A percentile compares a stretch with the other conserved stretches of the same genome.
These are phyloP conservation scores for Lecanicillium sp. DNA, from an alignment of 2,329 filamentous ascomycete species.

Conservation along the genomic window DNA sequence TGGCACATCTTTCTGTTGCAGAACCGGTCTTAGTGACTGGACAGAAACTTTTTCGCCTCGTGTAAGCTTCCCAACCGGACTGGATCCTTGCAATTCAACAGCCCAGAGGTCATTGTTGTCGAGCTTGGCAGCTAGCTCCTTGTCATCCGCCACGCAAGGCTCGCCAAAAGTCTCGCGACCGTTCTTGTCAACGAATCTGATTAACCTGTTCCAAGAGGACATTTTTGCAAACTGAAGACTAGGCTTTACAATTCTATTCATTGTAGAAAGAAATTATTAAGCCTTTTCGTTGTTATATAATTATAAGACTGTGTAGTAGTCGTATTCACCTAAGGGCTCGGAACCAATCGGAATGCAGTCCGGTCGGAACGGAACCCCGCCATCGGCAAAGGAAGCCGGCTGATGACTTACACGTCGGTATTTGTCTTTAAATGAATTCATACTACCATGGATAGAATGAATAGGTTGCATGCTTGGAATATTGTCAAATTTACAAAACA, in stretches of 20 bases:
- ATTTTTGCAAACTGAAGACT: constrained; percentile 7
- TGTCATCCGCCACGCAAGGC: constrained; percentile 16
- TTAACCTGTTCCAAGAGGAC: constrained; percentile 22
- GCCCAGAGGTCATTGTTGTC: constrained; percentile 20
- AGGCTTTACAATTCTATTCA: too few relatives aligned
- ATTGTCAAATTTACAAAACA: constrained; percentile 8
- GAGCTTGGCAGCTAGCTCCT: constrained; percentile 17
- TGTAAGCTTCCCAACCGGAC: constrained; percentile 14
- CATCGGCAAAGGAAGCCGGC: neutral
- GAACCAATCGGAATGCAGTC: constrained; percentile 13
- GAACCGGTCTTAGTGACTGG: constrained; percentile 20
- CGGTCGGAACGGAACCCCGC: constrained; percentile 13
- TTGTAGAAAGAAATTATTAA: too few relatives aligned
- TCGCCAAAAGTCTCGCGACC: constrained; percentile 26
- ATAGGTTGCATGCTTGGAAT: too few relatives aligned
- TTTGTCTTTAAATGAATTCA: neutral
- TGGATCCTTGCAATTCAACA: constrained; percentile 20
- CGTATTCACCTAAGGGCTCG: too few relatives aligned
- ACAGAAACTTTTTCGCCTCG: constrained; percentile 22
- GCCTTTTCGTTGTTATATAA: too few relatives aligned
- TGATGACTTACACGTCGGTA: neutral
- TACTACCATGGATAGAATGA: too few relatives aligned
- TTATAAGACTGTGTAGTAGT: too few relatives aligned
- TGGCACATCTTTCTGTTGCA: constrained; percentile 23
- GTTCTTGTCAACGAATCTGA: constrained; percentile 25